These are phyloP conservation scores for Petunia axillaris DNA, from an alignment of 257 asterid species.

Conservation along the genomic window DNA sequence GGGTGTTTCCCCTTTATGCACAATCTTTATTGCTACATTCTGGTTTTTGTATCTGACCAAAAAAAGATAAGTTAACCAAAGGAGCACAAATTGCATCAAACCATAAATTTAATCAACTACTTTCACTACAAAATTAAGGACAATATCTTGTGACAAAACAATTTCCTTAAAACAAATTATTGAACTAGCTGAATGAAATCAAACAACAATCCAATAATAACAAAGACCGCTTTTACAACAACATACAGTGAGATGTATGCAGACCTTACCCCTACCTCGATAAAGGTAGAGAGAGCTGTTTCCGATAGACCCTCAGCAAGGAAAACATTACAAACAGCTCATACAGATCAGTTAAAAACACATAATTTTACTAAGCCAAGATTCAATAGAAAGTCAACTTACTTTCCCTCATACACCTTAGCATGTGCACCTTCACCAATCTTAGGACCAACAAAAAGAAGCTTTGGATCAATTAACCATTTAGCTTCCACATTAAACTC, in stretches of 20 bases:
- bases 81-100: background rate
- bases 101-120: background rate
- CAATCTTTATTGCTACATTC: slow-evolving; percentile 86
- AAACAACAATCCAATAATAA: background rate
- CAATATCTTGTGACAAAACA: background rate
- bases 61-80: background rate
- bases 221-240: background rate
- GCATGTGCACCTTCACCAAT: slow-evolving; percentile 99
- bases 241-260: too few species aligned
- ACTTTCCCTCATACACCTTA: slow-evolving; percentile 94
- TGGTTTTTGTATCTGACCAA: slow-evolving; percentile 67
- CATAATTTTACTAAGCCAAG: slow-evolving; percentile 30
- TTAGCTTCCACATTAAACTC: slow-evolving; percentile 76
- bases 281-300: too few species aligned
- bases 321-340: background rate
- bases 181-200: background rate
- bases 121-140: background rate
- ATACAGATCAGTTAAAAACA: slow-evolving; percentile 24
- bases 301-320: too few species aligned
- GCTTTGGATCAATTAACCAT: slow-evolving; percentile 90
- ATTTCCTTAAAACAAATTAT: background rate
- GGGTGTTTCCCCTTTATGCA: slow-evolving; percentile 70
- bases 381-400: slow-evolving; percentile 51
- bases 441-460: slow-evolving; percentile 90
- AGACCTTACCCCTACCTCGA: too few species aligned